phyloP scores from a whole-genome alignment of 805 yeast genomes.

The Scheffersomyces ergatensis region DNA sequence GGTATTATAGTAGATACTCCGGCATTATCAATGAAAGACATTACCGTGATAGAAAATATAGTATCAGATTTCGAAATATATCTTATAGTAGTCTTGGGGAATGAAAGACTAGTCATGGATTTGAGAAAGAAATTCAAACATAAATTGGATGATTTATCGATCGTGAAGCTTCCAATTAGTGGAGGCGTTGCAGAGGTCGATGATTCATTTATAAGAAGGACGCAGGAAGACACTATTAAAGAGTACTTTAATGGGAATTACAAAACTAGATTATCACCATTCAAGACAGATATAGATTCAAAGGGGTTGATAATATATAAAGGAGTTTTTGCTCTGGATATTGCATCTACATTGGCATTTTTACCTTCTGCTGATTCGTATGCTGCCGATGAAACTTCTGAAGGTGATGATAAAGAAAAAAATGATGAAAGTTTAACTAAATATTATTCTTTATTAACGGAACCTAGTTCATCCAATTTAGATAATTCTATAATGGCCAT shows the following conservation, averaged over 20 bases:
- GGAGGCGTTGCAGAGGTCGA: constrained; percentile 79
- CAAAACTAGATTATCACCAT: constrained; percentile 73
- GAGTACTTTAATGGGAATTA: constrained; percentile 87
- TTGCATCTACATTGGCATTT: constrained; percentile 33
- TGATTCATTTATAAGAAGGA: constrained; percentile 62
- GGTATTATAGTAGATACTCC: constrained; percentile 80
- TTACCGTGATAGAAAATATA: constrained; percentile 51
- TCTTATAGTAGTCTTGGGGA: constrained; percentile 68
- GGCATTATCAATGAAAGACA: constrained; percentile 50
- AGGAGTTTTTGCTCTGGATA: constrained; percentile 48
- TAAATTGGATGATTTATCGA: constrained; percentile 32
- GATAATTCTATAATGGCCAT: constrained; percentile 77
- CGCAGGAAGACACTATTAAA: constrained; percentile 74
- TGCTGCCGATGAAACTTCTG: constrained; percentile 28
- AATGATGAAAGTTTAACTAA: constrained; percentile 30
- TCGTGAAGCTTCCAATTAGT: constrained; percentile 65
- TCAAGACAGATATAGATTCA: constrained; percentile 71
- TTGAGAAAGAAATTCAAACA: constrained; percentile 50
- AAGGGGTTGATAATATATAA: constrained; percentile 59
- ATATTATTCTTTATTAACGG: constrained; percentile 33
- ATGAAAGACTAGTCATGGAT: constrained; percentile 66
- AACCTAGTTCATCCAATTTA: constrained; percentile 51
- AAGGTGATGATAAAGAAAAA: constrained; percentile 13
- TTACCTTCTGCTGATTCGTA: constrained; percentile 43
- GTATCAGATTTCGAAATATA: constrained; percentile 60